Conservation (phyloP, 768 basidiomycete species). For the Lactarius sanguifluus region DNA sequence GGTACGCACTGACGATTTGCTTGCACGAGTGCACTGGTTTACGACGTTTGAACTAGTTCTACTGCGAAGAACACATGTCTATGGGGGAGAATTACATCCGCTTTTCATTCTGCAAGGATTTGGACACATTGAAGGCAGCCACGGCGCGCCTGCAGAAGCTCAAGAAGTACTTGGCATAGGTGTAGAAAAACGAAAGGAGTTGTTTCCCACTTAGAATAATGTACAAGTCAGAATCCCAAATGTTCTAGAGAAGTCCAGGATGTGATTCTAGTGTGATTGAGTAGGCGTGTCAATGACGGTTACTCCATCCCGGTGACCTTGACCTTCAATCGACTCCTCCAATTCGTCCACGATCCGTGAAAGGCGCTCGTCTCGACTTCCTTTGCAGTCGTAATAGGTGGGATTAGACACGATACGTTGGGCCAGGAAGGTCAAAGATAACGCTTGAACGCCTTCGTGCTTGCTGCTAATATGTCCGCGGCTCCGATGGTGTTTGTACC, state of each 20-base stretch:
- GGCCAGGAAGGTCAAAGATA: conserved; percentile 82
- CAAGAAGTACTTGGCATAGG: conserved; percentile 54
- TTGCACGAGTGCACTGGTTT: background rate
- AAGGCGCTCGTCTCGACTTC: conserved; percentile 52
- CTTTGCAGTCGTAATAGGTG: conserved; percentile 70
- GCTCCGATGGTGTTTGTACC: conserved; percentile 46
- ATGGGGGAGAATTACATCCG: conserved; percentile 87
- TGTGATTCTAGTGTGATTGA: conserved; percentile 7
- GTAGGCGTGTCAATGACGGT: background rate
- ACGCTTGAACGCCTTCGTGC: conserved; percentile 70
- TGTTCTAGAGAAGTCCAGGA: background rate
- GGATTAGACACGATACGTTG: conserved; percentile 76
- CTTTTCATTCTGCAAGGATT: conserved; percentile 96
- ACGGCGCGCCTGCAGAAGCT: conserved; percentile 77
- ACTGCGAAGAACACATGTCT: conserved; percentile 79
- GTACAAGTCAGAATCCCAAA: background rate
- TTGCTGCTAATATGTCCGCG: conserved; percentile 46
- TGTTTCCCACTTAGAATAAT: conserved; percentile 13
- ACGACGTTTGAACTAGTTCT: conserved; percentile 58
- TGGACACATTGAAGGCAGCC: conserved; percentile 79
- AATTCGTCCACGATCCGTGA: conserved; percentile 68
- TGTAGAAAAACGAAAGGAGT: conserved; percentile 5
- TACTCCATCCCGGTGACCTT: conserved; percentile 13
- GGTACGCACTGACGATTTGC: conserved; percentile 46
- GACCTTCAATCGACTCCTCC: conserved; percentile 30